Evolutionary conservation across 306 rosid genomes (phyloP).

Genomic region (Prunus salicina): DNA sequence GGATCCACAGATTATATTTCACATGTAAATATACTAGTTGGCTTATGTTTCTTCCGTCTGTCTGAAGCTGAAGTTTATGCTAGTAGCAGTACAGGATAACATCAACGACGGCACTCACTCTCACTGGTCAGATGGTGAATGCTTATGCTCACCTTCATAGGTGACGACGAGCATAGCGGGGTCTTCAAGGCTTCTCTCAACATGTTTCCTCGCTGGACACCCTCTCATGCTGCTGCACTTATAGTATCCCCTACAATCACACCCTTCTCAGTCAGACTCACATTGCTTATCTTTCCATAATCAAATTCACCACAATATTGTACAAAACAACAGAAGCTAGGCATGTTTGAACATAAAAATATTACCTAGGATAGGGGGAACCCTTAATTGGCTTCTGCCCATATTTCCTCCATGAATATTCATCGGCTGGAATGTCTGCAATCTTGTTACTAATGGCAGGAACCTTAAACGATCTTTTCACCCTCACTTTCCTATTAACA

Average conservation of each 20-base stretch:
- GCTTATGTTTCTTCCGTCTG: not conserved
- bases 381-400: conserved; percentile 99
- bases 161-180: conserved; percentile 90
- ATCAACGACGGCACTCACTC: conserved; percentile 13
- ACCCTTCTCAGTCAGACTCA: not conserved
- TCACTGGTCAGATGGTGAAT: conserved; percentile 33
- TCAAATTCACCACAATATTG: too few relatives aligned
- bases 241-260: conserved; percentile 75
- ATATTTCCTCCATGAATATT: conserved; percentile 96
- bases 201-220: conserved; percentile 97
- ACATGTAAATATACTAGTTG: not conserved
- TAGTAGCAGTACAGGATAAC: too few relatives aligned
- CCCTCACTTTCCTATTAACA: conserved; percentile 68
- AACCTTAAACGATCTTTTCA: conserved; percentile 84
- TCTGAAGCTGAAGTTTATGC: not conserved
- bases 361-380: conserved; percentile 93
- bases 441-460: conserved; percentile 91
- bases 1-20: not conserved
- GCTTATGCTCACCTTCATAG: conserved; percentile 93
- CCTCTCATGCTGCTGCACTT: conserved; percentile 99
- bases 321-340: not conserved
- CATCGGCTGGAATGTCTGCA: conserved; percentile 95
- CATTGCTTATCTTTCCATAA: not conserved
- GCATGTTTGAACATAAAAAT: not conserved
- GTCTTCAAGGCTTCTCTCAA: conserved; percentile 84